Evolutionary conservation across 1,284 basidiomycete genomes (phyloP).

Genomic region (Sanghuangporus baumii): DNA sequence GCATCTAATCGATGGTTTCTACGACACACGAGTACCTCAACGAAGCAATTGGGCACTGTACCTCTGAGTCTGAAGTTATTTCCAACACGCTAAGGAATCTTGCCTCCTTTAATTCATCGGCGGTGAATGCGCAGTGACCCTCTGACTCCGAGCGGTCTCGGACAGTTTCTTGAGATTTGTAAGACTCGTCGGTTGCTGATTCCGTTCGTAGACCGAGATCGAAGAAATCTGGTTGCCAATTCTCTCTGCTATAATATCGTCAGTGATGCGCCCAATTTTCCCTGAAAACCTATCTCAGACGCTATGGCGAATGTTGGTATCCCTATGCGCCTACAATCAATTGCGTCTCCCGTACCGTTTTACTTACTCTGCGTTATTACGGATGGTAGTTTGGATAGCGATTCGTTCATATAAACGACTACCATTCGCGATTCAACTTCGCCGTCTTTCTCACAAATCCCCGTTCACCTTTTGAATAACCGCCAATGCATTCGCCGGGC

Average conservation of each 20-base stretch:
- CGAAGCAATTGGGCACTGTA: too few species aligned
- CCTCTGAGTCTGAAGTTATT: too few species aligned
- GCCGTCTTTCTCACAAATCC: too few species aligned
- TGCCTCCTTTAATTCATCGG: neutral
- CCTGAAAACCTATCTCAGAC: neutral
- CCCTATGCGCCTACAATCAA: neutral
- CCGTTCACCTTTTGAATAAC: too few species aligned
- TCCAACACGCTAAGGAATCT: too few species aligned
- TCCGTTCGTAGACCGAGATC: neutral
- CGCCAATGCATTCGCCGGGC: too few species aligned
- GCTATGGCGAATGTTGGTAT: neutral
- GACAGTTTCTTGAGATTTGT: neutral
- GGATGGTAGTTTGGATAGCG: too few species aligned
- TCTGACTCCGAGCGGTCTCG: neutral
- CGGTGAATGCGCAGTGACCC: neutral
- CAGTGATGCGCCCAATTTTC: neutral
- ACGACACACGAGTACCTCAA: too few species aligned
- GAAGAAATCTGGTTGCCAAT: neutral
- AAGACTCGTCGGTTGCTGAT: neutral
- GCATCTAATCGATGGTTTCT: neutral
- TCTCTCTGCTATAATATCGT: neutral
- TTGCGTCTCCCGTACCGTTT: neutral
- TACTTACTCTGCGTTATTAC: neutral
- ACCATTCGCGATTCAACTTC: too few species aligned
- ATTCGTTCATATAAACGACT: too few species aligned